Evolutionary conservation across 1,284 basidiomycete species (phyloP).

Genomic region (Pascua guehoae): DNA sequence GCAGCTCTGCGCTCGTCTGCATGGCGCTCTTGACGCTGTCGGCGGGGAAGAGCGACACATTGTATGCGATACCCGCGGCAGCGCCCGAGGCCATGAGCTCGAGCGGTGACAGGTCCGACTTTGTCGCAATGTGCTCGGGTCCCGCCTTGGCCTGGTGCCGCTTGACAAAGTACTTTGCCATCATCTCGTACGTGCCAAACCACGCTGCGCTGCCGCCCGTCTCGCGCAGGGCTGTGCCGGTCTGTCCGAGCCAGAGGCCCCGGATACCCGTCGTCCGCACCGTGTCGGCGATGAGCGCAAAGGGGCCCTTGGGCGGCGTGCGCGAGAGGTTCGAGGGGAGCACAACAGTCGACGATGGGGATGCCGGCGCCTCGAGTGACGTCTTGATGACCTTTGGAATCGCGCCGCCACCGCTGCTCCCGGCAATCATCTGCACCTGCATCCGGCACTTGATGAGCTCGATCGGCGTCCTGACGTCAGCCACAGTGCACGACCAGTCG

Average conservation of each 20-base stretch:
- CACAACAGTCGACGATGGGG: slow-evolving; percentile 15
- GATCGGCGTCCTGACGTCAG: slow-evolving; percentile 68
- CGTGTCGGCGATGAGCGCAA: slow-evolving; percentile 63
- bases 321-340: slow-evolving; percentile 16
- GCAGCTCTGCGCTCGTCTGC: slow-evolving; percentile 87
- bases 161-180: slow-evolving; percentile 59
- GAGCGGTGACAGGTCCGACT: slow-evolving; percentile 63
- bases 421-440: slow-evolving; percentile 83
- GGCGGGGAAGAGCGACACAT: slow-evolving; percentile 77
- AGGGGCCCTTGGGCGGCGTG: slow-evolving; percentile 58
- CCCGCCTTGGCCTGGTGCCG: slow-evolving; percentile 37
- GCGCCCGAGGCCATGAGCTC: slow-evolving; percentile 84
- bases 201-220: slow-evolving; percentile 82
- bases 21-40: slow-evolving; percentile 93
- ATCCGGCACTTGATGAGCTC: slow-evolving; percentile 92
- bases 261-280: slow-evolving; percentile 64
- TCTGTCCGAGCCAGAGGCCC: slow-evolving; percentile 84
- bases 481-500: background rate
- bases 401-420: slow-evolving; percentile 6
- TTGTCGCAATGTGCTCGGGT: slow-evolving; percentile 35
- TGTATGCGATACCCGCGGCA: slow-evolving; percentile 80
- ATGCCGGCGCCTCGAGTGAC: slow-evolving; percentile 24
- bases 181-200: slow-evolving; percentile 80
- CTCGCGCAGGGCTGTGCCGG: slow-evolving; percentile 78
- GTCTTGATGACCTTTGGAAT: slow-evolving; percentile 15